phyloP scores from a whole-genome alignment of 2,329 filamentous ascomycete genomes.

The Beauveria asiatica region DNA sequence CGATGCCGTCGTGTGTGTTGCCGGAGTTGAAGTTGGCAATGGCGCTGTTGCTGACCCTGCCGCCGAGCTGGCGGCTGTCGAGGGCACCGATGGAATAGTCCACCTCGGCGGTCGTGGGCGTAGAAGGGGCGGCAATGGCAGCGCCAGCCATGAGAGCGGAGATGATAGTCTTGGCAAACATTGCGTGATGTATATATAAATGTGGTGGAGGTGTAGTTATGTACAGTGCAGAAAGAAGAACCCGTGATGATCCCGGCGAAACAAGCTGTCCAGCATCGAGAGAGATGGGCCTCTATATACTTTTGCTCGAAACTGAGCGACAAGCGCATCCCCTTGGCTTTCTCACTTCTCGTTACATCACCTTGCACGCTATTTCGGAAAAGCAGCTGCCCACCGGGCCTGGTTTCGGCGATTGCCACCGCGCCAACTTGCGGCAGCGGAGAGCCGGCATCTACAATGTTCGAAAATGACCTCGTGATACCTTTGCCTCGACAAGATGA shows the following conservation, averaged over 20 bases:
- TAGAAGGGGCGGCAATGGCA: background rate
- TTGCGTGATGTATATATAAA: background rate
- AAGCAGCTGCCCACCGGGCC: background rate
- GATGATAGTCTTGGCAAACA: constrained; percentile 8
- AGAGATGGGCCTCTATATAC: background rate
- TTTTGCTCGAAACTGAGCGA: fast-evolving
- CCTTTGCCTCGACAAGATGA: too few relatives aligned
- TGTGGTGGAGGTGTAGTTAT: background rate
- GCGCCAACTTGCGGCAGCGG: background rate
- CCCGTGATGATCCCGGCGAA: background rate
- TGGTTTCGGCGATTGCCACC: background rate
- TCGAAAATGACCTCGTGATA: too few relatives aligned
- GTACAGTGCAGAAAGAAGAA: background rate
- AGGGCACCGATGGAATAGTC: constrained; percentile 2
- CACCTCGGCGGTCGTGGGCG: background rate
- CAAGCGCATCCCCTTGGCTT: background rate
- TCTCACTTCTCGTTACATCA: background rate
- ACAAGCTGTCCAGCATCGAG: background rate
- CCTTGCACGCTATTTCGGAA: background rate
- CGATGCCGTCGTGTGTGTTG: constrained; percentile 14
- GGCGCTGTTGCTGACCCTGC: constrained; percentile 8
- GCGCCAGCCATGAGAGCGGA: constrained; percentile 4
- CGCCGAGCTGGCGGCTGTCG: constrained; percentile 7
- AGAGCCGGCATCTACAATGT: background rate
- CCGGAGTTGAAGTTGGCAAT: constrained; percentile 10